Percentiles rank a stretch among this genome's conserved stretches.
These are phyloP conservation scores for Apiotrichum laibachii DNA, from an alignment of 1,284 basidiomycete species.

Conservation along the genomic window DNA sequence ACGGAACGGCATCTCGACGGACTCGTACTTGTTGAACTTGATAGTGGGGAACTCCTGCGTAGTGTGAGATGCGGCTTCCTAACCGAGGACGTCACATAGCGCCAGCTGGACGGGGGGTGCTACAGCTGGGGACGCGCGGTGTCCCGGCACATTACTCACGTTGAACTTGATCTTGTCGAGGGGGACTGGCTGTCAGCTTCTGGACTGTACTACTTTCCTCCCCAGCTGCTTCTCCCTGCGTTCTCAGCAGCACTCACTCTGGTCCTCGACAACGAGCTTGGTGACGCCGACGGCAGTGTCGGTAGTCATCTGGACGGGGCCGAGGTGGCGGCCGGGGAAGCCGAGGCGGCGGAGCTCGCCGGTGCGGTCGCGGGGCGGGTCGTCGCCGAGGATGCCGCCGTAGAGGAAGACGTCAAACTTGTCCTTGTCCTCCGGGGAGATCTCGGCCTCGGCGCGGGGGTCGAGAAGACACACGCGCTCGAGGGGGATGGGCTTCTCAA, in stretches of 20 bases:
- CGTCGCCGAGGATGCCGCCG: slow-evolving; percentile 58
- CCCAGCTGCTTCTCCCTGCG: background rate
- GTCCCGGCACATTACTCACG: slow-evolving; percentile 47
- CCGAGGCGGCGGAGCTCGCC: slow-evolving; percentile 79
- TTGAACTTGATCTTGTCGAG: slow-evolving; percentile 70
- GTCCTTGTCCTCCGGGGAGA: slow-evolving; percentile 72
- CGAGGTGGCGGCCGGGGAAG: slow-evolving; percentile 79
- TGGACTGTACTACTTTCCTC: background rate
- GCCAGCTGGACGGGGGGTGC: too few relatives aligned
- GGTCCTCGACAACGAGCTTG: slow-evolving; percentile 78
- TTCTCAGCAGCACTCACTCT: slow-evolving; percentile 54
- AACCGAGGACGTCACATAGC: background rate
- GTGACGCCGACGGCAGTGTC: slow-evolving; percentile 95
- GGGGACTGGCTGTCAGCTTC: slow-evolving; percentile 53
- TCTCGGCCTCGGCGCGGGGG: slow-evolving; percentile 68
- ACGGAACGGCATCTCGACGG: slow-evolving; percentile 94
- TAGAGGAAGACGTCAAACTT: slow-evolving; percentile 81
- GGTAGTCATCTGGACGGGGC: slow-evolving; percentile 92
- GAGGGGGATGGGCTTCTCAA: slow-evolving; percentile 53
- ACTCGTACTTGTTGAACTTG: slow-evolving; percentile 73
- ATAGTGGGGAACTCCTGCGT: slow-evolving; percentile 80
- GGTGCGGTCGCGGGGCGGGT: slow-evolving; percentile 58
- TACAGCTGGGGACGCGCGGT: too few relatives aligned
- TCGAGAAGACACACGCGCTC: slow-evolving; percentile 80
- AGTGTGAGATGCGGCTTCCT: background rate